Percentiles rank a stretch among this genome's conserved stretches.
phyloP scores from a whole-genome alignment of 2,329 filamentous ascomycete genomes.

The Fusarium annulatum region DNA sequence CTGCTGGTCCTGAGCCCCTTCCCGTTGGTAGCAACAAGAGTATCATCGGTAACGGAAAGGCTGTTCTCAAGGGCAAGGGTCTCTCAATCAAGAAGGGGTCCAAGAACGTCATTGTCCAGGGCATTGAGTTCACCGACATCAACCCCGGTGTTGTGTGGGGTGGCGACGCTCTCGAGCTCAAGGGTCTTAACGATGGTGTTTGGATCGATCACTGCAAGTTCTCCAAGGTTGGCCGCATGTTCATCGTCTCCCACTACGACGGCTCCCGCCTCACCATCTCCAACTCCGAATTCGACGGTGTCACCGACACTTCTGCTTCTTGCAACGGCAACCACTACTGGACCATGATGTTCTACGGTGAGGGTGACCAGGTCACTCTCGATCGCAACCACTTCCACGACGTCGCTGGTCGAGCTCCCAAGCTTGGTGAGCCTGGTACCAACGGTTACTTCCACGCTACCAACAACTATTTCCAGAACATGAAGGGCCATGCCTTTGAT shows the following conservation, averaged over 20 bases:
- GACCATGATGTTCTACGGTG: constrained; percentile 48
- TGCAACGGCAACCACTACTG: constrained; percentile 50
- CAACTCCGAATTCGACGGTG: constrained; percentile 55
- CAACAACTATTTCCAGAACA: constrained; percentile 47
- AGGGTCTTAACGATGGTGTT: constrained; percentile 45
- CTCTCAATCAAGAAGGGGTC: constrained; percentile 56
- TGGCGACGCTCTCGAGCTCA: constrained; percentile 53
- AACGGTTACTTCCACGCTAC: constrained; percentile 40
- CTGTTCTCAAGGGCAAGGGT: constrained; percentile 52
- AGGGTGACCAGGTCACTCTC: constrained; percentile 41
- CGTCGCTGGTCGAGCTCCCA: constrained; percentile 44
- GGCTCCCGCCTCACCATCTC: constrained; percentile 51
- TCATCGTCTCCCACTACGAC: constrained; percentile 52
- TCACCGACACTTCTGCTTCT: constrained; percentile 44
- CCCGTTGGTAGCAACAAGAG: constrained; percentile 47
- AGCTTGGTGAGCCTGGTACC: constrained; percentile 45
- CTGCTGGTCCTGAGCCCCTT: constrained; percentile 38
- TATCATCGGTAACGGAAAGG: constrained; percentile 43
- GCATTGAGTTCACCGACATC: constrained; percentile 59
- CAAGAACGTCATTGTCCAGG: constrained; percentile 63
- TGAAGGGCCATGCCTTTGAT: constrained; percentile 61
- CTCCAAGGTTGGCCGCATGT: constrained; percentile 55
- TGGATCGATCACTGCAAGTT: constrained; percentile 54
- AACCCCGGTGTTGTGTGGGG: constrained; percentile 51
- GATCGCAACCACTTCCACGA: constrained; percentile 46